Evolutionary conservation across 2,329 filamentous ascomycete genomes (phyloP).

Genomic region (Aaosphaeria pasadenensis): DNA sequence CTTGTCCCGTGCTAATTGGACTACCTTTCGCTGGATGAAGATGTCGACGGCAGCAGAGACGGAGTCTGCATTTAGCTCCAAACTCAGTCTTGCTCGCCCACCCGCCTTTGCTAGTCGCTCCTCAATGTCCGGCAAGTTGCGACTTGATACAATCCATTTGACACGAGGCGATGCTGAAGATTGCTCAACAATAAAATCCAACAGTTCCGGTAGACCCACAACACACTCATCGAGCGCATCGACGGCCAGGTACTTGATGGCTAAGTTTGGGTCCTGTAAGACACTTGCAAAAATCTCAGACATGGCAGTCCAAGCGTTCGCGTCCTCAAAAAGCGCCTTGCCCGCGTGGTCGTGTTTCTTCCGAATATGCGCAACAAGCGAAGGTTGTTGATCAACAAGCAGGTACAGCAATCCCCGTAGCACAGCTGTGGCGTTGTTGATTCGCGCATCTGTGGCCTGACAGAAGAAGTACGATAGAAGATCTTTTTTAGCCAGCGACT

Average conservation of each 20-base stretch:
- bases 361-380: constrained; percentile 33
- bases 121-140: constrained; percentile 2
- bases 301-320: constrained; percentile 38
- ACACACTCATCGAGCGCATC: constrained; percentile 8
- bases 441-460: constrained; percentile 33
- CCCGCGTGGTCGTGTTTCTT: constrained; percentile 34
- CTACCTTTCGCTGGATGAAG: background rate
- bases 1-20: background rate
- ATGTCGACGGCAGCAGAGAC: background rate
- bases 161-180: constrained; percentile 4
- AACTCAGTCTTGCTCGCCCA: background rate
- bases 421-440: constrained; percentile 42
- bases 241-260: constrained; percentile 5
- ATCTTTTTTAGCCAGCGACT: constrained; percentile 1
- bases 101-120: background rate
- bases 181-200: constrained; percentile 1
- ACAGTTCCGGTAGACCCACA: constrained; percentile 3
- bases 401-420: constrained; percentile 45
- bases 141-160: background rate
- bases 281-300: constrained; percentile 39
- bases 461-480: constrained; percentile 41
- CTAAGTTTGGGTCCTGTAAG: constrained; percentile 28
- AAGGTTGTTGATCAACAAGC: constrained; percentile 33
- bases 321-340: constrained; percentile 39
- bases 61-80: background rate